These are phyloP conservation scores for Craspedostauros australis DNA, from an alignment of 108 stramenopile genomes.

Conservation along the genomic window DNA sequence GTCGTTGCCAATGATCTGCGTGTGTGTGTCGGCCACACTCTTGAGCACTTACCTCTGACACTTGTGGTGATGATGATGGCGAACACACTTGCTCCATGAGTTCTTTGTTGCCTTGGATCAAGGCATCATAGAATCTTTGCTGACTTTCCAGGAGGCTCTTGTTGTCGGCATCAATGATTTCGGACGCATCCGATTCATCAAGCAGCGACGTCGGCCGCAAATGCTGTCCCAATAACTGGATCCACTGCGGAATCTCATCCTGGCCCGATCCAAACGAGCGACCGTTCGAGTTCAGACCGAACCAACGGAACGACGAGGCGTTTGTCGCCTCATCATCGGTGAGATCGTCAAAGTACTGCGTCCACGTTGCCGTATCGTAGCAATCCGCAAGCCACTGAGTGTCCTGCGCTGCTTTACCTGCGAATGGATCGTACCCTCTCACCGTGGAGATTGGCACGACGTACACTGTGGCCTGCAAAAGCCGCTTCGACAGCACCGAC, in stretches of 20 bases:
- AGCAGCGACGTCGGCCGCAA: conserved; percentile 54
- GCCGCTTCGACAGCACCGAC: conserved; percentile 37
- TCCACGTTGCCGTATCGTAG: conserved; percentile 35
- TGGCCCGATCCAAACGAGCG: conserved; percentile 69
- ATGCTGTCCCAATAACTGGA: conserved; percentile 68
- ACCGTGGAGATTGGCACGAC: conserved; percentile 55
- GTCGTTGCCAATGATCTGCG: too few relatives aligned
- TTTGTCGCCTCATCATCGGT: conserved; percentile 3
- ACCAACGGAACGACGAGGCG: conserved; percentile 54
- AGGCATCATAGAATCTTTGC: conserved; percentile 47
- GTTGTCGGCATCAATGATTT: conserved; percentile 3
- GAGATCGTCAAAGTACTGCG: conserved; percentile 49
- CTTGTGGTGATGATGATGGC: conserved; percentile 13
- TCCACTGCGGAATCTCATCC: conserved; percentile 38
- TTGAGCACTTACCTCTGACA: conserved; percentile 51
- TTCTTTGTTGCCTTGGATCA: conserved; percentile 38
- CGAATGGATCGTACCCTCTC: conserved; percentile 8
- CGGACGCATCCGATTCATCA: conserved; percentile 26
- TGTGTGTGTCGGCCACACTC: too few relatives aligned
- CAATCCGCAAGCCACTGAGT: conserved; percentile 56
- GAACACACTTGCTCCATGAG: conserved; percentile 20
- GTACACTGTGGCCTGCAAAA: conserved; percentile 47
- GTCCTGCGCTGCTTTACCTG: conserved; percentile 1
- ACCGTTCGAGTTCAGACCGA: conserved; percentile 68
- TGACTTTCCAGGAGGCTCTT: conserved; percentile 23